A percentile compares a stretch with the other conserved stretches of the same genome.
These are phyloP conservation scores for Dendrobium catenatum DNA, from an alignment of 106 monocot species.

Conservation along the genomic window DNA sequence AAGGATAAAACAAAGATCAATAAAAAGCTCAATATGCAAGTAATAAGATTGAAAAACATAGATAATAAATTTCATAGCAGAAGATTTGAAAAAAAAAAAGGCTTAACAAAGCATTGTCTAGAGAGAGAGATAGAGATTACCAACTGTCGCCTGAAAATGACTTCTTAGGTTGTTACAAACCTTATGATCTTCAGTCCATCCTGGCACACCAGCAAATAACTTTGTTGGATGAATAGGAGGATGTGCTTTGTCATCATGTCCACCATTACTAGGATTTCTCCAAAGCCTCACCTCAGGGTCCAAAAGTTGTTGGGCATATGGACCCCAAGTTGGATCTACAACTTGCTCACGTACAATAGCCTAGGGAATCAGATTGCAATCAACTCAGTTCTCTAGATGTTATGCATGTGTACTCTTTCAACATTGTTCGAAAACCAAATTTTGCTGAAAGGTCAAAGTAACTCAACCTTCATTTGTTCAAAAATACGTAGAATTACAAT, in stretches of 20 bases:
- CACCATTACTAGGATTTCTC: slow-evolving; percentile 96
- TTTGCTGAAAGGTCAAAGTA: neutral
- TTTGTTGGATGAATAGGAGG: slow-evolving; percentile 99
- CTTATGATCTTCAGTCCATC: slow-evolving; percentile 79
- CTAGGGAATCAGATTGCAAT: slow-evolving; percentile 27
- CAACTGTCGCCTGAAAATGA: neutral
- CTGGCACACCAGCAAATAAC: slow-evolving; percentile 70
- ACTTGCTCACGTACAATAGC: slow-evolving; percentile 75
- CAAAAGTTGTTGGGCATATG: slow-evolving; percentile 74
- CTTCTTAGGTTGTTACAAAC: slow-evolving; percentile 25
- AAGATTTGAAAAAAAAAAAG: neutral
- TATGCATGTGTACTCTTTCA: neutral
- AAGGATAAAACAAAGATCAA: slow-evolving; percentile 6
- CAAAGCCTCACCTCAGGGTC: slow-evolving; percentile 81
- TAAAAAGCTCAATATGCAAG: neutral
- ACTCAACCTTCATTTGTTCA: neutral
- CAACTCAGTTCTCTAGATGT: neutral
- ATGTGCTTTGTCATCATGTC: slow-evolving; percentile 98
- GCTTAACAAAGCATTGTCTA: neutral
- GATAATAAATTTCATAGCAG: neutral
- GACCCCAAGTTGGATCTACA: slow-evolving; percentile 74
- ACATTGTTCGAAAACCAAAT: neutral
- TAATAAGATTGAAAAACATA: neutral
- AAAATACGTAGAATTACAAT: neutral
- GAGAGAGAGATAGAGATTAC: neutral